A percentile compares a stretch with the other conserved stretches of the same genome.
These are phyloP conservation scores for Candida boidinii DNA, from an alignment of 805 yeast genomes.

Conservation along the genomic window DNA sequence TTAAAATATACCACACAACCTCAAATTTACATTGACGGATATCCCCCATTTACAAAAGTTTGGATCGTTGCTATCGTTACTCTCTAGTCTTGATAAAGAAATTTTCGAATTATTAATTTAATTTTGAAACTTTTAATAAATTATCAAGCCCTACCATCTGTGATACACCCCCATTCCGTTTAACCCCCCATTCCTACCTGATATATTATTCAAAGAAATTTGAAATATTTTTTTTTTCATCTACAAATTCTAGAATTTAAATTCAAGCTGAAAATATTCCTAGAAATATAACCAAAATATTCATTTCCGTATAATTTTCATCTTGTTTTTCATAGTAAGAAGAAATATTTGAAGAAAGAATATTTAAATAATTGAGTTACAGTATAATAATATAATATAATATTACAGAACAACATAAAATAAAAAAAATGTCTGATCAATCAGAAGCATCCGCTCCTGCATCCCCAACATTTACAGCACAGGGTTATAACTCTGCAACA, in stretches of 20 bases:
- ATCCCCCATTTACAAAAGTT: conserved; percentile 24
- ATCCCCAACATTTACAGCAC: conserved; percentile 1
- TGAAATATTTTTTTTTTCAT: background rate
- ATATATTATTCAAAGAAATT: background rate
- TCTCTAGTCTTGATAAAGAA: background rate
- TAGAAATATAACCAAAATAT: too few relatives aligned
- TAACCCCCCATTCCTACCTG: too few relatives aligned
- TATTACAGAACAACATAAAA: too few relatives aligned
- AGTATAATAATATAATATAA: too few relatives aligned
- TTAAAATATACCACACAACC: too few relatives aligned
- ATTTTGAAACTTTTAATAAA: conserved; percentile 5
- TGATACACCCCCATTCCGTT: too few relatives aligned
- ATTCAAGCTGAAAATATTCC: too few relatives aligned
- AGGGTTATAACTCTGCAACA: background rate
- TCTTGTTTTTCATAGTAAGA: too few relatives aligned
- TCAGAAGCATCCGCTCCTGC: conserved; percentile 3
- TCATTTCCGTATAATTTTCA: too few relatives aligned
- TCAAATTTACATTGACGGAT: conserved; percentile 24
- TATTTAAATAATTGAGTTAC: too few relatives aligned
- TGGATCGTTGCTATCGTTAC: conserved; percentile 6
- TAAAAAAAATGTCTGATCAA: conserved; percentile 2
- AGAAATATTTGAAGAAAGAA: too few relatives aligned
- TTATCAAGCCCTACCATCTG: too few relatives aligned
- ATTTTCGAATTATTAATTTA: conserved; percentile 3
- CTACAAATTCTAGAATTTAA: background rate